Conservation (phyloP, 2,329 filamentous ascomycete genomes). For the Diaporthe amygdali region DNA sequence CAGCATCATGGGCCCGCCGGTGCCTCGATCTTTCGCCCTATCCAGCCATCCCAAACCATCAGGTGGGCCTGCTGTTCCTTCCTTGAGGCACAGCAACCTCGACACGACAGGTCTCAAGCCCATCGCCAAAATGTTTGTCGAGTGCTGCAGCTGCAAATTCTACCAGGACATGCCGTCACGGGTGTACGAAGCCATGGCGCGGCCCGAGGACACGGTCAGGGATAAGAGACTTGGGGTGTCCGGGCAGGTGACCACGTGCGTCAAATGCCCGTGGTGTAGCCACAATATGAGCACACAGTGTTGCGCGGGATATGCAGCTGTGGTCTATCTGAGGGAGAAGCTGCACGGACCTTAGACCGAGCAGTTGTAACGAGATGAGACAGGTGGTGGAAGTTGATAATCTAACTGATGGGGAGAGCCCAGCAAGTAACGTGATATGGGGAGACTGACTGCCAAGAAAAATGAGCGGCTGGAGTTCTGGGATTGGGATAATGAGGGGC, state of each 20-base stretch:
- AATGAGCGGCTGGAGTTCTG: background rate
- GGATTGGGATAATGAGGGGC: background rate
- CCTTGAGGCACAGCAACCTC: constrained; percentile 20
- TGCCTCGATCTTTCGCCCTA: constrained; percentile 17
- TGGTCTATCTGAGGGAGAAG: constrained; percentile 70
- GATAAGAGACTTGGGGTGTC: constrained; percentile 57
- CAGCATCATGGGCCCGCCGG: constrained; percentile 18
- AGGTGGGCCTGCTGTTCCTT: constrained; percentile 4
- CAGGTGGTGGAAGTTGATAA: background rate
- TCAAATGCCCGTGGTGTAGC: constrained; percentile 74
- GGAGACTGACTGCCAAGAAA: background rate
- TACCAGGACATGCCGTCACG: constrained; percentile 70
- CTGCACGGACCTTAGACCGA: constrained; percentile 45
- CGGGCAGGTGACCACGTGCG: constrained; percentile 63
- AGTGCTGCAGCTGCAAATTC: constrained; percentile 69
- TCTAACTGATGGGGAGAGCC: background rate
- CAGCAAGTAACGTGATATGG: background rate
- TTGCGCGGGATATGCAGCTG: constrained; percentile 71
- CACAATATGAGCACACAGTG: constrained; percentile 74
- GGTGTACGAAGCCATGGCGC: constrained; percentile 69
- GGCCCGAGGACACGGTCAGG: constrained; percentile 59
- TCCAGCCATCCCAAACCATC: background rate
- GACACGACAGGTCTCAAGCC: constrained; percentile 38
- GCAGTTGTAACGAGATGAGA: constrained; percentile 17
- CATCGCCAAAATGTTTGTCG: constrained; percentile 67